These are phyloP conservation scores for Exophiala alcalophila DNA, from an alignment of 2,329 filamentous ascomycete genomes.

Conservation along the genomic window DNA sequence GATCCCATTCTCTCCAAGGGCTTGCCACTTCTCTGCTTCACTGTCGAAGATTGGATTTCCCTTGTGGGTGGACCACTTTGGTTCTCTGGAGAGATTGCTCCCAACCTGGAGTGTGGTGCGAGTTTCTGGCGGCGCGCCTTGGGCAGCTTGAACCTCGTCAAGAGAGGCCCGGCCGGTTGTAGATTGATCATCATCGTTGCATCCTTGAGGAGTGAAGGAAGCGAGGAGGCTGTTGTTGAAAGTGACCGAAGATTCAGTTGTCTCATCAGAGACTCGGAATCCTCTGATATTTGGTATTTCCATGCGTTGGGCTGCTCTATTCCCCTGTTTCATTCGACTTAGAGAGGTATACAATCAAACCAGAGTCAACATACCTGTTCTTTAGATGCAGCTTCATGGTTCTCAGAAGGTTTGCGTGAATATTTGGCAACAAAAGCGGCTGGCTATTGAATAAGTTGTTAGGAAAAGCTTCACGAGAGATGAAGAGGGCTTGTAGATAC, in stretches of 20 bases:
- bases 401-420: slow-evolving; percentile 5
- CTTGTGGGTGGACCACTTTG: slow-evolving; percentile 19
- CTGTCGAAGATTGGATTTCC: slow-evolving; percentile 24
- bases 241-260: no score
- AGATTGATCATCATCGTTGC: not conserved
- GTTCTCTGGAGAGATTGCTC: slow-evolving; percentile 12
- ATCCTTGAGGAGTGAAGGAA: slow-evolving; percentile 3
- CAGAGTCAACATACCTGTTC: slow-evolving; percentile 10
- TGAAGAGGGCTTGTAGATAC: slow-evolving; percentile 4
- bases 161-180: no score
- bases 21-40: slow-evolving; percentile 14
- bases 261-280: no score
- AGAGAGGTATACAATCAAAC: no score
- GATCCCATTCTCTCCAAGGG: not conserved
- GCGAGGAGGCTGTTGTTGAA: no score
- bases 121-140: not conserved
- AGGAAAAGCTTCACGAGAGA: slow-evolving; percentile 4
- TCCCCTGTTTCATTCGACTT: no score
- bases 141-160: not conserved
- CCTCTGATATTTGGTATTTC: no score
- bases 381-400: not conserved
- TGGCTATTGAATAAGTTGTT: slow-evolving; percentile 14
- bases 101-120: slow-evolving; percentile 10
- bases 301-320: no score
- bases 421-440: slow-evolving; percentile 18